Conservation (phyloP, 106 monocot genomes). For the Dendrobium catenatum region DNA sequence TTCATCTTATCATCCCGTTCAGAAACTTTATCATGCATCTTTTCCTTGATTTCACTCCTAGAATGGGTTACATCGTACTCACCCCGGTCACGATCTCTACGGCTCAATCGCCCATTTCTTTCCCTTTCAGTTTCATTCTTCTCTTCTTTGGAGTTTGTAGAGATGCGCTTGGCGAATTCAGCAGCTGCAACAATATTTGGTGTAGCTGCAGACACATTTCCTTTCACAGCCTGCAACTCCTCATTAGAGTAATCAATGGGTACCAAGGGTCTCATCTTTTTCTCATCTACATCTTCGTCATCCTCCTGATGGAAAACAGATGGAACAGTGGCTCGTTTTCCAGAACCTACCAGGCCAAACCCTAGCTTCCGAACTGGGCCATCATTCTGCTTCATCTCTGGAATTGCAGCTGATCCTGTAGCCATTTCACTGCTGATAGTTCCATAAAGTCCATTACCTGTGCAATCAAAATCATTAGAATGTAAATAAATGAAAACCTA, state of each 20-base stretch:
- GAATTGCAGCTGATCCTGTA: constrained; percentile 7
- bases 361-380: constrained; percentile 64
- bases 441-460: constrained; percentile 39
- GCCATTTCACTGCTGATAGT: constrained; percentile 23
- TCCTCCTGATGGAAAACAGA: constrained; percentile 90
- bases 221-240: constrained; percentile 74
- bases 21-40: constrained; percentile 39
- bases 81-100: constrained; percentile 45
- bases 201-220: constrained; percentile 26
- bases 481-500: not conserved
- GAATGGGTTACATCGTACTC: constrained; percentile 26
- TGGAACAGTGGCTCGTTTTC: constrained; percentile 69
- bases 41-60: constrained; percentile 52
- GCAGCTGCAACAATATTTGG: constrained; percentile 72
- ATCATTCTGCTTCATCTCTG: constrained; percentile 59
- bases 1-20: constrained; percentile 54
- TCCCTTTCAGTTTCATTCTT: constrained; percentile 53
- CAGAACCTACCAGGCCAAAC: constrained; percentile 76
- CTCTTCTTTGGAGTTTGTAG: constrained; percentile 61
- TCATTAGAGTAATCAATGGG: constrained; percentile 96
- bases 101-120: constrained; percentile 43
- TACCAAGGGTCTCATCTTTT: constrained; percentile 90
- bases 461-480: constrained; percentile 4
- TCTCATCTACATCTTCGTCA: constrained; percentile 79
- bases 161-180: constrained; percentile 89